These are phyloP conservation scores for Petasospora rhodanensis DNA, from an alignment of 1,139 yeast species.

Conservation along the genomic window DNA sequence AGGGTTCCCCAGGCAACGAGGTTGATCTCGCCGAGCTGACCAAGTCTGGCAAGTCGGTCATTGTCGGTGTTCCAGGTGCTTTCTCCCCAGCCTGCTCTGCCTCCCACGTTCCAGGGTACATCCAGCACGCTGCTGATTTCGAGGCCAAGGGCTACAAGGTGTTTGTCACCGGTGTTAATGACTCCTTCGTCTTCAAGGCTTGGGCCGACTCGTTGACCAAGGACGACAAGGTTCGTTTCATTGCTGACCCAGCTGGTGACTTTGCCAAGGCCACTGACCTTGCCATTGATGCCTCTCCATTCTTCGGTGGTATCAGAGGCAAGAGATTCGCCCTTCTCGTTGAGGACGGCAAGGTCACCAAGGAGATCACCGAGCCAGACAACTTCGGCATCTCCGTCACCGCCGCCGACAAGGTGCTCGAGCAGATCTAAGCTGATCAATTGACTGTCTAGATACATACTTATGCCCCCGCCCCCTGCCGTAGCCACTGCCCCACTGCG, in stretches of 20 bases:
- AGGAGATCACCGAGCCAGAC: constrained; percentile 77
- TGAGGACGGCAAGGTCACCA: constrained; percentile 64
- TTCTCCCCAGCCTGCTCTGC: constrained; percentile 84
- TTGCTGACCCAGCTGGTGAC: constrained; percentile 76
- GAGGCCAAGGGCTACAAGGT: constrained; percentile 61
- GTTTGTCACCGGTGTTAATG: constrained; percentile 76
- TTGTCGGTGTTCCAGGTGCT: constrained; percentile 89
- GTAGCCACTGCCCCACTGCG: no score
- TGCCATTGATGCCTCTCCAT: constrained; percentile 62
- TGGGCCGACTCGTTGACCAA: constrained; percentile 47
- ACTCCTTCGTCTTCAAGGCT: constrained; percentile 78
- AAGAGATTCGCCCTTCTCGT: constrained; percentile 74
- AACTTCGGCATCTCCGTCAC: constrained; percentile 62
- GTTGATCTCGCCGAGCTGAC: constrained; percentile 58
- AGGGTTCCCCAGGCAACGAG: constrained; percentile 64
- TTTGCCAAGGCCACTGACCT: constrained; percentile 63
- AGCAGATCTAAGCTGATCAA: constrained; percentile 15
- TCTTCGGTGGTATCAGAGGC: constrained; percentile 72
- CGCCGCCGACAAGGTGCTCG: constrained; percentile 23
- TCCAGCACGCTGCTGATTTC: constrained; percentile 47
- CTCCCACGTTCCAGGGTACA: constrained; percentile 74
- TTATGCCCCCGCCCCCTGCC: no score
- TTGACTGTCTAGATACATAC: no score
- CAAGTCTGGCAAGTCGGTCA: constrained; percentile 43
- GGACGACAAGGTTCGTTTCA: constrained; percentile 41